Evolutionary conservation across 768 basidiomycete genomes (phyloP).

Genomic region (Solioccasus polychromus): DNA sequence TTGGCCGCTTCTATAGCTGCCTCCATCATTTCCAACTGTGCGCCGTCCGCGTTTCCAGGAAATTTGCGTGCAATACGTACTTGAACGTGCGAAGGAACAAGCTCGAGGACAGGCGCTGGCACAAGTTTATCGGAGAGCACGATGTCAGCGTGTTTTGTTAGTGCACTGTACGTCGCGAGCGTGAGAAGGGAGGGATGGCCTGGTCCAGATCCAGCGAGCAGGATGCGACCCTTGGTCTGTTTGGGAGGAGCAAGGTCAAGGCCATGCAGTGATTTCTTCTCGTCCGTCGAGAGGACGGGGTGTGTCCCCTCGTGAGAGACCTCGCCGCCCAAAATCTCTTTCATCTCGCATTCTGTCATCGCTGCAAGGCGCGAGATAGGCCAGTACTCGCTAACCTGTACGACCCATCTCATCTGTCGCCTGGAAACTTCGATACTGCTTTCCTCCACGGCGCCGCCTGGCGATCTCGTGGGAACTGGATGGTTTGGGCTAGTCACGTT

Average conservation of each 20-base stretch:
- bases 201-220: slow-evolving; percentile 92
- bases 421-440: slow-evolving; percentile 44
- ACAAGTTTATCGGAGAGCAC: slow-evolving; percentile 97
- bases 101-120: slow-evolving; percentile 77
- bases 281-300: slow-evolving; percentile 31
- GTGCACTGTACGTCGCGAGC: slow-evolving; percentile 73
- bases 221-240: slow-evolving; percentile 58
- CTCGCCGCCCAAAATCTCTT: slow-evolving; percentile 49
- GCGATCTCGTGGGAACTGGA: slow-evolving; percentile 52
- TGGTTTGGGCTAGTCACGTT: slow-evolving; percentile 58
- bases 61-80: slow-evolving; percentile 94
- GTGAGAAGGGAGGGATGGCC: slow-evolving; percentile 94
- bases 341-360: slow-evolving; percentile 68
- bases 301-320: slow-evolving; percentile 10
- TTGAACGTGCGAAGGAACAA: slow-evolving; percentile 71
- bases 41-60: slow-evolving; percentile 94
- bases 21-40: slow-evolving; percentile 94
- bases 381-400: slow-evolving; percentile 97
- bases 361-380: slow-evolving; percentile 71
- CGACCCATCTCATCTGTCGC: slow-evolving; percentile 87
- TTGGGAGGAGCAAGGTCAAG: slow-evolving; percentile 20
- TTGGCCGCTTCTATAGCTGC: slow-evolving; percentile 80
- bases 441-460: slow-evolving; percentile 23
- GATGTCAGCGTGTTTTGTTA: slow-evolving; percentile 78
- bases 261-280: slow-evolving; percentile 31